phyloP scores from a whole-genome alignment of 73 alveolate species.

The Tetrahymena elliotti region DNA sequence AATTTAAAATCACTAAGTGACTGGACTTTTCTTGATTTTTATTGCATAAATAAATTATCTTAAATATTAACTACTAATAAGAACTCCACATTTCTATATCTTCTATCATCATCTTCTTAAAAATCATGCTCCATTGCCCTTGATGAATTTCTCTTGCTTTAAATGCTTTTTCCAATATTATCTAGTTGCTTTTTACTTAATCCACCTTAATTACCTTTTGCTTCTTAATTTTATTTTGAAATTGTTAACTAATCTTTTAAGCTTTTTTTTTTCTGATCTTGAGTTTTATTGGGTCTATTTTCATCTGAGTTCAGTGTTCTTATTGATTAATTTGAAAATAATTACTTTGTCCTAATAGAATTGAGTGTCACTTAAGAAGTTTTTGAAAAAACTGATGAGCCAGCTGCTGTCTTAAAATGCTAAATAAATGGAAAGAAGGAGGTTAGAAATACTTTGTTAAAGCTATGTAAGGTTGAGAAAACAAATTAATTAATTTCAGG shows the following conservation, averaged over 20 bases:
- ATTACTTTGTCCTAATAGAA: not conserved
- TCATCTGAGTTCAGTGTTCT: not conserved
- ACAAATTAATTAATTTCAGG: not conserved
- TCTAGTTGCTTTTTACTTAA: not conserved
- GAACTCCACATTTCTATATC: not conserved
- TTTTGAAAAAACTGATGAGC: not conserved
- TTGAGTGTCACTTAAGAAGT: not conserved
- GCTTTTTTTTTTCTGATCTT: not conserved
- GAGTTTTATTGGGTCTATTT: not conserved
- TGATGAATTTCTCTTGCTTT: not conserved
- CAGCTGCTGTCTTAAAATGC: not conserved
- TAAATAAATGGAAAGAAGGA: not conserved
- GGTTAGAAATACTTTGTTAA: not conserved
- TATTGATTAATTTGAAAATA: not conserved
- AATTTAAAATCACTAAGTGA: not conserved
- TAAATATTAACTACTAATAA: not conserved
- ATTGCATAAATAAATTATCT: not conserved
- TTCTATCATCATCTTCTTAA: not conserved
- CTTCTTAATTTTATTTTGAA: not conserved
- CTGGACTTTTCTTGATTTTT: not conserved
- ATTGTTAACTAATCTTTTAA: not conserved
- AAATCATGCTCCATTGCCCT: not conserved
- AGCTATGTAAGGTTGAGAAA: not conserved
- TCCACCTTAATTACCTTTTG: not conserved
- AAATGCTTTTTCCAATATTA: not conserved